Base-by-base conservation (phyloP, 192 early-diverging fungal species). In the Coemansia sp. region DNA sequence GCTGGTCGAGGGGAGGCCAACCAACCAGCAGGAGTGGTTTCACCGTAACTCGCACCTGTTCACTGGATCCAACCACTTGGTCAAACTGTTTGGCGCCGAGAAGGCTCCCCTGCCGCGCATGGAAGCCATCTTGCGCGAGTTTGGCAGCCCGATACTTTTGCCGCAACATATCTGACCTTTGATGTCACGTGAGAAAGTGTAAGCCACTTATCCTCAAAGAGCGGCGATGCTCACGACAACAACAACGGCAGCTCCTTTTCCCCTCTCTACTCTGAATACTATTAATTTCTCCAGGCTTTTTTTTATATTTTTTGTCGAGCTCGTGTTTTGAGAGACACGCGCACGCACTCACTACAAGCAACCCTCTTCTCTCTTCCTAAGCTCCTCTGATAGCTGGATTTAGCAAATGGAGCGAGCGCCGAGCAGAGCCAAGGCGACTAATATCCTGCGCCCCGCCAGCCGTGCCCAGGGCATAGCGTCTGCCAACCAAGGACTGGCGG, bases 361-460 rank as follows among this genome's bases (percentile, higher is more conserved):
- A 48, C 6, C 14, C 23, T 18, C 12, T 11, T 37, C 18, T 12
- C 35, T 25, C 13, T 28, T 61, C 20, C 52, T 5, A 55, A 26
- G 52, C 21, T 28, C 52, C 31, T 28, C 14, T 26, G 5, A 31
- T n/a, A 55, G 26, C 52, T 16, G 25, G 26, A 55, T 55, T 55
- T 26, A 16, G 53, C 25, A 38, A 64, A 81, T 81, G 78, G 78
- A 81, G 31, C 68, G 78, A 20, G 73, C 73, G 16, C 78, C 78
- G 10, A 76, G 73, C 61, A 69, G 78, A 66, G 78, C 78, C 39
- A 75, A 76, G 65, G 78, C 78, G n/a, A 69, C 78, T 20, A 81
- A 81, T 33, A 76, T 81, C 36, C 33, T 81, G 61, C 69, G 78
- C 12, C 78, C 78, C 20, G 57, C 72, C 45, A 81, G 78, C 63